Conservation (phyloP, 2,329 filamentous ascomycete species). For the Clonostachys sp. region DNA sequence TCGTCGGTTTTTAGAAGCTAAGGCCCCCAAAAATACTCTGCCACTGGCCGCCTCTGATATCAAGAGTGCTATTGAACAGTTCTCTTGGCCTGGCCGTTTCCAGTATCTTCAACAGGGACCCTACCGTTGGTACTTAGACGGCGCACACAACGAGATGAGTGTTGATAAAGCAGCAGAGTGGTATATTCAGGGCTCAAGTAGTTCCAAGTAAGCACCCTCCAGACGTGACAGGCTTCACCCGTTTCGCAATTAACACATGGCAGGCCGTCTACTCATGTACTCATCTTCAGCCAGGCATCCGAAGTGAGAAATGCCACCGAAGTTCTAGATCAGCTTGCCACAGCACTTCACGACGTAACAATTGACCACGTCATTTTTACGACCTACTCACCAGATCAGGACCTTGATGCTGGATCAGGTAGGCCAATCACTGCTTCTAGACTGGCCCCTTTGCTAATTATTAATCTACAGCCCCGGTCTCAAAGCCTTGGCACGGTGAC, state of each 20-base stretch:
- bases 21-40: constrained; percentile 60
- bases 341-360: constrained; percentile 29
- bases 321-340: constrained; percentile 47
- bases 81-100: too few relatives aligned
- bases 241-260: constrained; percentile 9
- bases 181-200: constrained; percentile 52
- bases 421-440: too few relatives aligned
- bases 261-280: constrained; percentile 32
- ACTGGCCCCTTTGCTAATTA: too few relatives aligned
- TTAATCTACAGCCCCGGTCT: too few relatives aligned
- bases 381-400: constrained; percentile 47
- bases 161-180: constrained; percentile 76
- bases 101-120: constrained; percentile 24
- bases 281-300: constrained; percentile 88
- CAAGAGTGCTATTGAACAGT: constrained; percentile 19
- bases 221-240: neutral
- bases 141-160: constrained; percentile 89
- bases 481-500: too few relatives aligned
- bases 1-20: constrained; percentile 62
- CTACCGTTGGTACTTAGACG: constrained; percentile 83
- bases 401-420: too few relatives aligned
- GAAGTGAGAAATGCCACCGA: constrained; percentile 29
- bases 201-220: neutral
- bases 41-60: constrained; percentile 77
- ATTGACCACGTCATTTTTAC: constrained; percentile 77